phyloP scores from a whole-genome alignment of 1,284 basidiomycete species.

The Butyriboletus appendiculatus region DNA sequence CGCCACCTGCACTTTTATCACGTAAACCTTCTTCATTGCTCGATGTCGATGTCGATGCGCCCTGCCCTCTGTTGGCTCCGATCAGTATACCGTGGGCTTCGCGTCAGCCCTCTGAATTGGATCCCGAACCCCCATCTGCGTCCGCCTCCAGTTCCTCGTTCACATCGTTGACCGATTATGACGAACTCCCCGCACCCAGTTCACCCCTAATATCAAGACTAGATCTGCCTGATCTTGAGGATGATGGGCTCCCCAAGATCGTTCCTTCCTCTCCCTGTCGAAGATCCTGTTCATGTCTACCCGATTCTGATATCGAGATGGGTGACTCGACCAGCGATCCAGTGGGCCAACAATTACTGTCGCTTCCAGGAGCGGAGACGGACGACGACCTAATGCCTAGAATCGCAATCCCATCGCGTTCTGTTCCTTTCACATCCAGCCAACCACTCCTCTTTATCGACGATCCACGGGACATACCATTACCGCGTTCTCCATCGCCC shows the following conservation, averaged over 20 bases:
- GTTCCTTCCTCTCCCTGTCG: slow-evolving; percentile 38
- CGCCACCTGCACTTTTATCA: slow-evolving; percentile 14
- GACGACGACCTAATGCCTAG: slow-evolving; percentile 39
- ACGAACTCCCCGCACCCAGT: slow-evolving; percentile 24
- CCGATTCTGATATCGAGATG: slow-evolving; percentile 33
- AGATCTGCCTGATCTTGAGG: slow-evolving; percentile 35
- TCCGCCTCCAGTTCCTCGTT: slow-evolving; percentile 13
- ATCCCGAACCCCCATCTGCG: slow-evolving; percentile 16
- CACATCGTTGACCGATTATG: slow-evolving; percentile 27
- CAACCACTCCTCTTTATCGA: slow-evolving; percentile 42
- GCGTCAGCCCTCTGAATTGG: slow-evolving; percentile 9
- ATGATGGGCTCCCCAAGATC: slow-evolving; percentile 25
- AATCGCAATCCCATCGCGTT: slow-evolving; percentile 3
- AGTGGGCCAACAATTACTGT: slow-evolving; percentile 26
- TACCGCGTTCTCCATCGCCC: slow-evolving; percentile 49
- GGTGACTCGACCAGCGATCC: slow-evolving; percentile 11
- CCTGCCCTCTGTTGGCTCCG: slow-evolving; percentile 18
- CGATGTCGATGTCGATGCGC: slow-evolving; percentile 23
- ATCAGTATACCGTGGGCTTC: slow-evolving; percentile 24
- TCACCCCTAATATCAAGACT: slow-evolving; percentile 33
- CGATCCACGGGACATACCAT: slow-evolving; percentile 40
- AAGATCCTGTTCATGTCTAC: slow-evolving; percentile 31
- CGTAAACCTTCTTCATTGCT: slow-evolving; percentile 26
- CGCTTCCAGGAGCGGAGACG: slow-evolving; percentile 41
- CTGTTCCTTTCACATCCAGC: slow-evolving; percentile 15